Evolutionary conservation across 805 yeast genomes (phyloP).

Genomic region (Priceomyces haplophilus): DNA sequence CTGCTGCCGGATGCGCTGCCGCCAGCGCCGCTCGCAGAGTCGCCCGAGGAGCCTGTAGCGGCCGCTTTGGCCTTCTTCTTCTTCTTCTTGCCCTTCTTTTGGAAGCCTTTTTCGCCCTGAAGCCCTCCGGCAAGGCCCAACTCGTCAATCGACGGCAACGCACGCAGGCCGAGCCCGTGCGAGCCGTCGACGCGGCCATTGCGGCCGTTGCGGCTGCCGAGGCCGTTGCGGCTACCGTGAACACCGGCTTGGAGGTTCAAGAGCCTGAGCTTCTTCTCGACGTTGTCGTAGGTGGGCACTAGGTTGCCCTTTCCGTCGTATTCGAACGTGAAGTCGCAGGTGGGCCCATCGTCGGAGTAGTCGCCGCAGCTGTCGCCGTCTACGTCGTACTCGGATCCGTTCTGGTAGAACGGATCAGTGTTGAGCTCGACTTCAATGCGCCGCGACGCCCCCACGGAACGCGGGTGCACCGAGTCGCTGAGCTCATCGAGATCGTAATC

Average conservation of each 20-base stretch:
- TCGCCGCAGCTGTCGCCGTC: slow-evolving; percentile 7
- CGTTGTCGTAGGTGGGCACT: slow-evolving; percentile 37
- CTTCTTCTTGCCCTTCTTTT: slow-evolving; percentile 19
- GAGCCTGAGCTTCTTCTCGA: slow-evolving; percentile 37
- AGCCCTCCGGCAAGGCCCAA: not conserved
- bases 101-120: not conserved
- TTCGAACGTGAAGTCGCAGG: slow-evolving; percentile 45
- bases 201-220: no score
- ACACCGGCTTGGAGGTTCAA: slow-evolving; percentile 25
- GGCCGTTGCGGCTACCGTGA: not conserved
- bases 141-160: not conserved
- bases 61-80: slow-evolving; percentile 17
- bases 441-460: slow-evolving; percentile 21
- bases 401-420: slow-evolving; percentile 30
- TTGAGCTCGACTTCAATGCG: slow-evolving; percentile 43
- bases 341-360: slow-evolving; percentile 32
- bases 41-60: not conserved
- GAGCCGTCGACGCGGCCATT: no score
- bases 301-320: slow-evolving; percentile 40
- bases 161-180: no score
- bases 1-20: not conserved
- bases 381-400: slow-evolving; percentile 12
- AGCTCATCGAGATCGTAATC: slow-evolving; percentile 34
- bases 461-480: not conserved
- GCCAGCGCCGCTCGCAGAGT: not conserved